Percentiles rank a stretch among this genome's conserved stretches.
Conservation (phyloP, 1,284 basidiomycete genomes). For the Lentinus polychrous region DNA sequence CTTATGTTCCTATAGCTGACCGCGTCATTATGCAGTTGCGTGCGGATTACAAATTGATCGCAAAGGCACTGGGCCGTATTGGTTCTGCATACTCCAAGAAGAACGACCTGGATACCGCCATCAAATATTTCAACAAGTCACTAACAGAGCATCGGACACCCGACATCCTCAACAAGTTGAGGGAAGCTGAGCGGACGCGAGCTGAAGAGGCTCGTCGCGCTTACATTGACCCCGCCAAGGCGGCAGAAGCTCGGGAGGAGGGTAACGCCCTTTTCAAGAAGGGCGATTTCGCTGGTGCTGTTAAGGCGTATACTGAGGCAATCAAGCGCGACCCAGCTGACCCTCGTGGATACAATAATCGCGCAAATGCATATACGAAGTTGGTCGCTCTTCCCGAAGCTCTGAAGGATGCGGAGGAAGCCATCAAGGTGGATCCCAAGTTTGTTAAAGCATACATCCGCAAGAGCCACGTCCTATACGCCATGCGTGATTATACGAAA, state of each 20-base stretch:
- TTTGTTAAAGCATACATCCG: conserved; percentile 97
- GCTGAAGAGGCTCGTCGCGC: conserved; percentile 74
- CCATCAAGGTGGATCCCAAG: conserved; percentile 85
- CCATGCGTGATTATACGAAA: conserved; percentile 90
- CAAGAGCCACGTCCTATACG: conserved; percentile 81
- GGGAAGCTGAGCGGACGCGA: conserved; percentile 77
- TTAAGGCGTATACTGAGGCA: conserved; percentile 90
- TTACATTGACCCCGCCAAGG: conserved; percentile 87
- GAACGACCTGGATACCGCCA: conserved; percentile 70
- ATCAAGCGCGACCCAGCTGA: conserved; percentile 94
- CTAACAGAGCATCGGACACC: conserved; percentile 97
- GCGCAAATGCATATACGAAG: conserved; percentile 95
- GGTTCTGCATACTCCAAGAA: conserved; percentile 85
- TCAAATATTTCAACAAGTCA: conserved; percentile 89
- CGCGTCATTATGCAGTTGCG: conserved; percentile 45
- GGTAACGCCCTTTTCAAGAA: conserved; percentile 91
- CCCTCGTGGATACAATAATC: conserved; percentile 93
- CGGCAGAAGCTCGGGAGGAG: conserved; percentile 82
- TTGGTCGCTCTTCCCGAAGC: conserved; percentile 92
- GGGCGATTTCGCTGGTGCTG: conserved; percentile 88
- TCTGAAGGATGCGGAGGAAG: conserved; percentile 91
- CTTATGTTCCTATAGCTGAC: background rate
- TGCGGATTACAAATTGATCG: conserved; percentile 76
- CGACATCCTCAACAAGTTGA: conserved; percentile 87
- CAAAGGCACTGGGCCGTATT: conserved; percentile 86